These are phyloP conservation scores for Porcisia hertigi DNA, from an alignment of 208 protist genomes.

Conservation along the genomic window DNA sequence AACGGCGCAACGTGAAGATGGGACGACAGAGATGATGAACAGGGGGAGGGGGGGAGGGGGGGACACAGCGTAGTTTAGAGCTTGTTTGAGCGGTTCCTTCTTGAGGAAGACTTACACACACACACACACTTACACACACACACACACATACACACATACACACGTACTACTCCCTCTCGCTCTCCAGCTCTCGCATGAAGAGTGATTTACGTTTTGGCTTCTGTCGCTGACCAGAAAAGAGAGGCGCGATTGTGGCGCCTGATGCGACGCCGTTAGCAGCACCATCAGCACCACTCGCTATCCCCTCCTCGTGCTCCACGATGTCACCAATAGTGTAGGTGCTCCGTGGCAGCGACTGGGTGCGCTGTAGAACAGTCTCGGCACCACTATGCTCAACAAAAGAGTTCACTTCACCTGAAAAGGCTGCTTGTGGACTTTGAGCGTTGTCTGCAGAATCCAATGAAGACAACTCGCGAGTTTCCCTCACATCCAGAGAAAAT, in stretches of 20 bases:
- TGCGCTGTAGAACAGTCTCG: background rate
- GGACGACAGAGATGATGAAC: background rate
- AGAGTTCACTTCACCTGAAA: background rate
- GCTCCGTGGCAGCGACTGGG: constrained; percentile 15
- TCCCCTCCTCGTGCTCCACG: constrained; percentile 38
- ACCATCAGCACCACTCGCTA: background rate
- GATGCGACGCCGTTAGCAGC: background rate
- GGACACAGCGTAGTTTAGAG: background rate
- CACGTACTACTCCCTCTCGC: constrained; percentile 8
- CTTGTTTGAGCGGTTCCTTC: background rate
- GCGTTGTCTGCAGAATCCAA: background rate
- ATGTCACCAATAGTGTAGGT: constrained; percentile 51
- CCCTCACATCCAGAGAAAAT: constrained; percentile 24
- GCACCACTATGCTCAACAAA: background rate
- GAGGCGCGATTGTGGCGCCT: background rate
- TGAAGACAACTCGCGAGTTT: too few species aligned
- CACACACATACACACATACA: background rate
- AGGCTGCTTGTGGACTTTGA: background rate
- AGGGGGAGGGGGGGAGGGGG: background rate
- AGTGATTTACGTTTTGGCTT: constrained; percentile 58
- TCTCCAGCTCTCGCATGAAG: constrained; percentile 44
- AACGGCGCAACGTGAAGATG: background rate
- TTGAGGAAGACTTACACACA: background rate
- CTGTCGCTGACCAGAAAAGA: constrained; percentile 14
- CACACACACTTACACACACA: background rate